Percentiles rank a stretch among this genome's conserved stretches.
These are phyloP conservation scores for Fistulifera pelliculosa DNA, from an alignment of 108 stramenopile genomes.

Conservation along the genomic window DNA sequence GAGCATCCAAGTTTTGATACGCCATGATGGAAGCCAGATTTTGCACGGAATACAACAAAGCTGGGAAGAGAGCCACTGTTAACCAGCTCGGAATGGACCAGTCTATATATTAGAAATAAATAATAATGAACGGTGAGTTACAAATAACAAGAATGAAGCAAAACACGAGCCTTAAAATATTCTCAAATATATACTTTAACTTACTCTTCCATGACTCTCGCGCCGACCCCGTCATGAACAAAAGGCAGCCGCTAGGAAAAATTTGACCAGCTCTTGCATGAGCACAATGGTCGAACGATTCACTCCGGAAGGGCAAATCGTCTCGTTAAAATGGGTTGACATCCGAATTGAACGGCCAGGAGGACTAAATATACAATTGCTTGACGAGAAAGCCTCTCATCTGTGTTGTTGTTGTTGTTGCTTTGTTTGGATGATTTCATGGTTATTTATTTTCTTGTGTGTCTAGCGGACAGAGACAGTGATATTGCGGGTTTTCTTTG, in stretches of 20 bases:
- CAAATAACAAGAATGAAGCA: background rate
- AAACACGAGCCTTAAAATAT: too few relatives aligned
- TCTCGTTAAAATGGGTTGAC: conserved; percentile 81
- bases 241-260: conserved; percentile 42
- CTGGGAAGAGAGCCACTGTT: conserved; percentile 71
- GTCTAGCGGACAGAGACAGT: too few relatives aligned
- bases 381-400: background rate
- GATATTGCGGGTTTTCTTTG: too few relatives aligned
- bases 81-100: conserved; percentile 62
- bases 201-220: conserved; percentile 20
- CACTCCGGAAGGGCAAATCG: conserved; percentile 50
- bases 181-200: too few relatives aligned
- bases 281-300: conserved; percentile 76
- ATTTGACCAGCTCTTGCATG: conserved; percentile 57
- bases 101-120: conserved; percentile 9
- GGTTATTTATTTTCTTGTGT: too few relatives aligned
- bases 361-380: conserved; percentile 55
- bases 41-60: conserved; percentile 85
- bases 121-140: background rate
- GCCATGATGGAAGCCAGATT: conserved; percentile 82
- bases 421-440: too few relatives aligned
- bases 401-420: too few relatives aligned
- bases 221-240: conserved; percentile 17
- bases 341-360: conserved; percentile 82
- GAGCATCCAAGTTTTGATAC: conserved; percentile 85